phyloP scores from a whole-genome alignment of 202 grass and related monocot species.

The Panicum hallii region DNA sequence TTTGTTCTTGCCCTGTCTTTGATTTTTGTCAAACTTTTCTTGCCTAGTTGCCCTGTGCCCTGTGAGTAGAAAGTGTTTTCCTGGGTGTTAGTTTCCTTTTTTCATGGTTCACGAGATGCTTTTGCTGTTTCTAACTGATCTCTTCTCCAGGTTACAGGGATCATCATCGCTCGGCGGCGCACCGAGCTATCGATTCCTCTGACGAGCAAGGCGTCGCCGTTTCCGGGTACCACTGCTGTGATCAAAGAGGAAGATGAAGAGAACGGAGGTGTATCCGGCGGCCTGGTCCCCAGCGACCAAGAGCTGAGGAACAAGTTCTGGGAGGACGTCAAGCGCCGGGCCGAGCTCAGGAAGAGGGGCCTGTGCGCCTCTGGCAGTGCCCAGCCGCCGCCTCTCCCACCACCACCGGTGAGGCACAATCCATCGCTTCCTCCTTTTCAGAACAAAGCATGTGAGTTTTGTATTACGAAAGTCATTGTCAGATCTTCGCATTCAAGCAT shows the following conservation, averaged over 20 bases:
- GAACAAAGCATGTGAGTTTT: not conserved
- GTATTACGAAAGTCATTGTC: no score
- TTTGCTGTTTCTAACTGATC: not conserved
- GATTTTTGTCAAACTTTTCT: not conserved
- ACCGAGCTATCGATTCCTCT: not conserved
- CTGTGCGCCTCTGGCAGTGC: not conserved
- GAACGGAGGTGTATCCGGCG: not conserved
- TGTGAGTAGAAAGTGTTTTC: not conserved
- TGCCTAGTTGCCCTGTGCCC: not conserved
- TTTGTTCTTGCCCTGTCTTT: not conserved
- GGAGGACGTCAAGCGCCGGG: not conserved
- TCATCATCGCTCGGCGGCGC: not conserved
- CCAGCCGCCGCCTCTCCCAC: not conserved
- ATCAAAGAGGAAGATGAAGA: slow-evolving; percentile 44
- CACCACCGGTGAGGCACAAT: slow-evolving; percentile 20
- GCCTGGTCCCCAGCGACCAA: not conserved
- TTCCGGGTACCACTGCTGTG: not conserved
- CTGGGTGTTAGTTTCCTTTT: not conserved
- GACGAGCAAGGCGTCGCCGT: slow-evolving; percentile 20
- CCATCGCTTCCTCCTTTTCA: not conserved
- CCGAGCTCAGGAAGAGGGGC: not conserved
- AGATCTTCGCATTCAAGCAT: not conserved
- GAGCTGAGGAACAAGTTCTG: slow-evolving; percentile 32
- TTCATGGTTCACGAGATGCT: not conserved
- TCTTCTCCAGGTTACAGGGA: not conserved